Evolutionary conservation across 106 monocot species (phyloP), one percentile per base, ranked within the genome.

Genomic region (Acorus gramineus): DNA sequence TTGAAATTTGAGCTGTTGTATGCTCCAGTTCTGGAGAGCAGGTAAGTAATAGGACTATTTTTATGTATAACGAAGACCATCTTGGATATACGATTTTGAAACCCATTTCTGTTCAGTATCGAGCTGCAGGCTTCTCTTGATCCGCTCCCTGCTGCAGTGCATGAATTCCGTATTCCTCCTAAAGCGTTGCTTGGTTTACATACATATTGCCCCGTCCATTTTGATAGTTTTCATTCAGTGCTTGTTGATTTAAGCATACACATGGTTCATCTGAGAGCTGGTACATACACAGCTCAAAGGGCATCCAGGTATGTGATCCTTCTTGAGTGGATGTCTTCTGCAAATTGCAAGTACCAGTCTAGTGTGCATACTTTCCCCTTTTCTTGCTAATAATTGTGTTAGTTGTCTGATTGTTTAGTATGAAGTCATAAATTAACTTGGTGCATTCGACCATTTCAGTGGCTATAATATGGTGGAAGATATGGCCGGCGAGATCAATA

Each of bases 141-240:
- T 70, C 13, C 78, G 57, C 52, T 70, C 79, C 50, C 82, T 59
- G 71, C 73, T 63, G 73, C 96, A n/a, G 66, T 91, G 52, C 96
- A 98, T 79, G 96, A 91, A 81, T 98, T 98, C 66, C 85, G 96
- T 28, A 70, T 91, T 71, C 96, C 96, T 73, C 77, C 83, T 4
- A 88, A 85, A 79, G 87, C 87, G 56, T 84, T 98, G 47, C 53
- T 91, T 8, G 96, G 96, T 44, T 64, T 91, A 62, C 87, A 98
- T 72, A 79, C 91, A 55, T 98, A 98, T 61, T 98, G 91, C 73
- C 96, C 96, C 62, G 85, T 98, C 44, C 87, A 98, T 77, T 98
- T 98, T 83, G 96, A 98, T 71, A 76, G 69, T 49, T 98, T 81
- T 60, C 96, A 98, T 77, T 55, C 91, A 9, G 96, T 91, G 45